Evolutionary conservation across 208 protist genomes (phyloP).

Genomic region (Leishmania gerbilli): DNA sequence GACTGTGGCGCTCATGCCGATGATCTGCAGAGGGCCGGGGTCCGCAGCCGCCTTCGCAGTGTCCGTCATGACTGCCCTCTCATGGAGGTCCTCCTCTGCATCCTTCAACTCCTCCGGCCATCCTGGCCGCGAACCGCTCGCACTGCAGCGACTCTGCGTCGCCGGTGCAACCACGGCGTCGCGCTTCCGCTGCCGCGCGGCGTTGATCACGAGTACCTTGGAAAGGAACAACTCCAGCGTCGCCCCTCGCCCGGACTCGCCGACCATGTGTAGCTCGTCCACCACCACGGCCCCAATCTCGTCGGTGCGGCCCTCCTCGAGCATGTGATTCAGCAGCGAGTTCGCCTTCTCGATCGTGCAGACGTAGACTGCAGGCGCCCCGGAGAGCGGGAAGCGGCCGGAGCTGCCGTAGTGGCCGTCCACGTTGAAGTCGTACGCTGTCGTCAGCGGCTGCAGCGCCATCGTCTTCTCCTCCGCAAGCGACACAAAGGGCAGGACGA

Average conservation of each 20-base stretch:
- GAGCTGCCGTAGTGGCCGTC: conserved; percentile 82
- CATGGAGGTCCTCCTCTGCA: neutral
- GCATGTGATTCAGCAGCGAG: conserved; percentile 83
- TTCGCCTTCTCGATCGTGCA: conserved; percentile 96
- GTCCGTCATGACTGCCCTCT: neutral
- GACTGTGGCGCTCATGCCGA: conserved; percentile 95
- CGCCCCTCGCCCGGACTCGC: conserved; percentile 78
- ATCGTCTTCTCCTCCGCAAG: conserved; percentile 91
- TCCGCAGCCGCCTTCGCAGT: neutral
- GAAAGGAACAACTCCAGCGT: conserved; percentile 88
- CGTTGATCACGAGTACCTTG: conserved; percentile 70
- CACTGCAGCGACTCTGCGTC: neutral
- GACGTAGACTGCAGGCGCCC: conserved; percentile 59
- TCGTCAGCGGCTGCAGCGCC: conserved; percentile 61
- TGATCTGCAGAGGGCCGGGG: conserved; percentile 68
- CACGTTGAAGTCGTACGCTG: conserved; percentile 72
- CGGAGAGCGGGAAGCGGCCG: conserved; percentile 66
- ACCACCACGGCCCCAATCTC: conserved; percentile 90
- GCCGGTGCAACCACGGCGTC: neutral
- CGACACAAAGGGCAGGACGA: conserved; percentile 94
- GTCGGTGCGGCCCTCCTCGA: conserved; percentile 57
- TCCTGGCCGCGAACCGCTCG: neutral
- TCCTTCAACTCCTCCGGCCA: neutral
- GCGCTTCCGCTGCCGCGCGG: conserved; percentile 13
- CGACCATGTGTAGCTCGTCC: conserved; percentile 96